Conservation (phyloP, 805 yeast species). For the Spathaspora passalidarum region DNA sequence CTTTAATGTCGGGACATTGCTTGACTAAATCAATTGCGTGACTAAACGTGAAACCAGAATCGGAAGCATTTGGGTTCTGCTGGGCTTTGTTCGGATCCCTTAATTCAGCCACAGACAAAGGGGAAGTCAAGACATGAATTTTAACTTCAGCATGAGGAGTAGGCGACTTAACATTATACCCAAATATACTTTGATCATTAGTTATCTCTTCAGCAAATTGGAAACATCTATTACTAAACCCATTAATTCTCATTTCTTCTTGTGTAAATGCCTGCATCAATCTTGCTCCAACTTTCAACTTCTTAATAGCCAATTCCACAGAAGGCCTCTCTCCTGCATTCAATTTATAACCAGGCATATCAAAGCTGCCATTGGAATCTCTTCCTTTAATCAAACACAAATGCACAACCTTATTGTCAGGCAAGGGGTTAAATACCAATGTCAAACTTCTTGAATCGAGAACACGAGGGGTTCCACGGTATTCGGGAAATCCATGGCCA, state of each 20-base stretch:
- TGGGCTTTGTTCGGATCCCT: conserved; percentile 82
- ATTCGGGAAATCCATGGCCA: conserved; percentile 23
- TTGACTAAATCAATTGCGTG: conserved; percentile 75
- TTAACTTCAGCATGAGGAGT: conserved; percentile 60
- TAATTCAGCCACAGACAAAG: conserved; percentile 65
- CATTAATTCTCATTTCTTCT: conserved; percentile 80
- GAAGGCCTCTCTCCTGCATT: conserved; percentile 58
- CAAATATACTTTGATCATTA: conserved; percentile 27
- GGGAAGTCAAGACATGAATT: conserved; percentile 71
- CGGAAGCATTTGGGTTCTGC: conserved; percentile 70
- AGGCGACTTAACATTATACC: conserved; percentile 46
- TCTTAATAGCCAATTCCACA: conserved; percentile 66
- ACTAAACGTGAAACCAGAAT: conserved; percentile 73
- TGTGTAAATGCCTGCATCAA: conserved; percentile 89
- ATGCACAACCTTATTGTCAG: conserved; percentile 74
- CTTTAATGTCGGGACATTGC: conserved; percentile 24
- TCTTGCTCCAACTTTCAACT: conserved; percentile 78
- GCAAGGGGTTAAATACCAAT: conserved; percentile 43
- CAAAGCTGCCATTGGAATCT: conserved; percentile 72
- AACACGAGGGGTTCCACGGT: conserved; percentile 13
- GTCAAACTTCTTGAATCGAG: conserved; percentile 23
- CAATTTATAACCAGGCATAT: conserved; percentile 55
- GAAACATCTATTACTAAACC: conserved; percentile 77
- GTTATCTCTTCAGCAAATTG: conserved; percentile 60
- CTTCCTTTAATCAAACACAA: conserved; percentile 70